Conservation (phyloP, 2,329 filamentous ascomycete species). For the Trichoderma semiorbis region DNA sequence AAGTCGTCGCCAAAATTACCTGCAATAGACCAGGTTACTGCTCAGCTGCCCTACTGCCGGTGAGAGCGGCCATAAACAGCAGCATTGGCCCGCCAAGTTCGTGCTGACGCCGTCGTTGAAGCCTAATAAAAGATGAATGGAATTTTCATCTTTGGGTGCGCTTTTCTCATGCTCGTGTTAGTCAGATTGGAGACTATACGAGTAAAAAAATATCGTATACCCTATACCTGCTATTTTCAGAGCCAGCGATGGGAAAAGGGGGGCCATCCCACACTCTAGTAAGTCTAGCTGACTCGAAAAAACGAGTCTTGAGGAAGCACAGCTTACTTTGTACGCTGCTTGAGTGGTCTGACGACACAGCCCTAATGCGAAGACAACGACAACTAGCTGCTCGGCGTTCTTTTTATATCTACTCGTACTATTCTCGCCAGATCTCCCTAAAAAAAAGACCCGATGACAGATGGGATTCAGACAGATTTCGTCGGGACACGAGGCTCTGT, state of each 20-base stretch:
- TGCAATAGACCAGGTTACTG: background rate
- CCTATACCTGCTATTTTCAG: background rate
- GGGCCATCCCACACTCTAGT: background rate
- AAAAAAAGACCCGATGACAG: background rate
- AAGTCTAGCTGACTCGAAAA: background rate
- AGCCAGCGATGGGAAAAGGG: background rate
- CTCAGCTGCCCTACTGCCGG: slow-evolving; percentile 4
- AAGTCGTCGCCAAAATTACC: background rate
- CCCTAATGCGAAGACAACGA: background rate
- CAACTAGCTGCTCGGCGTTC: background rate
- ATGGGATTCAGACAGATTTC: background rate
- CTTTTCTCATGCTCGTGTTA: background rate
- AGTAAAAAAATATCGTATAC: background rate
- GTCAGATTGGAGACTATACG: background rate
- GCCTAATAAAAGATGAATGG: background rate
- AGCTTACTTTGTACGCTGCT: background rate
- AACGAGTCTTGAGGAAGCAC: background rate
- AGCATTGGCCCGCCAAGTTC: background rate
- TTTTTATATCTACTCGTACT: slow-evolving; percentile 2
- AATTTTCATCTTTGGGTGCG: background rate
- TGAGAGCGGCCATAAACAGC: background rate
- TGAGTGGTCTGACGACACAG: background rate
- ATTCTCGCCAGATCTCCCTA: slow-evolving; percentile 5
- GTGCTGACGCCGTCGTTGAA: background rate
- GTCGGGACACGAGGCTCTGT: slow-evolving; percentile 5